phyloP scores from a whole-genome alignment of 2,329 filamentous ascomycete species.

The Colletotrichum sp. region DNA sequence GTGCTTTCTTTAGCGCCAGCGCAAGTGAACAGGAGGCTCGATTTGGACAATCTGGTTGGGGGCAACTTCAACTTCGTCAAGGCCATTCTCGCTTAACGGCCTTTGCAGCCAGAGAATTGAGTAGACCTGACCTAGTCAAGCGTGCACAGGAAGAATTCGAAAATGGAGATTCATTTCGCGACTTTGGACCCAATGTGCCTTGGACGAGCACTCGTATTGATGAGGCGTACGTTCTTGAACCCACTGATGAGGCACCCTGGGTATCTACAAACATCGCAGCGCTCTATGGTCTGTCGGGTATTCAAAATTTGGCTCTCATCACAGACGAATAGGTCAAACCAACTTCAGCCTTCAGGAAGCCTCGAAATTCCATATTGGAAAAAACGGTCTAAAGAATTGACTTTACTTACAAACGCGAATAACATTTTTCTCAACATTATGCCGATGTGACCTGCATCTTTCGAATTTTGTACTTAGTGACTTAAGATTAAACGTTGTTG shows the following conservation, averaged over 20 bases:
- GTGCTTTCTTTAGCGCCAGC: slow-evolving; percentile 59
- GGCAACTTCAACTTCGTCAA: slow-evolving; percentile 53
- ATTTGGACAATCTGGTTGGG: slow-evolving; percentile 52
- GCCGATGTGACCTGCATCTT: background rate
- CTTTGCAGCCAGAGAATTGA: slow-evolving; percentile 48
- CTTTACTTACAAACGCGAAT: too few species aligned
- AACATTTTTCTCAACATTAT: too few species aligned
- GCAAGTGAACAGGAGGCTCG: slow-evolving; percentile 54
- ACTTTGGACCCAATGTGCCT: slow-evolving; percentile 24
- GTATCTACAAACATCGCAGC: slow-evolving; percentile 61
- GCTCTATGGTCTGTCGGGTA: slow-evolving; percentile 61
- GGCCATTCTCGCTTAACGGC: slow-evolving; percentile 64
- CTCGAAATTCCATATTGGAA: too few species aligned
- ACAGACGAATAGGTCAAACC: background rate
- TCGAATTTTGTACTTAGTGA: background rate
- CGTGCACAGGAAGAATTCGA: slow-evolving; percentile 62
- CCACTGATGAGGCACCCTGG: slow-evolving; percentile 62
- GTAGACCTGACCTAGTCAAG: slow-evolving; percentile 51
- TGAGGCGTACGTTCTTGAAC: slow-evolving; percentile 47
- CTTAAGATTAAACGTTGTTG: background rate
- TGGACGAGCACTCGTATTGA: slow-evolving; percentile 44
- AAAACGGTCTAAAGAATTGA: too few species aligned
- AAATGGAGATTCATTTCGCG: slow-evolving; percentile 46
- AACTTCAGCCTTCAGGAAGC: too few species aligned
- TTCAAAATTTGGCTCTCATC: slow-evolving; percentile 56